A percentile compares a stretch with the other conserved stretches of the same genome.
Conservation (phyloP, 495 filamentous ascomycete genomes). For the Trichoderma virens region DNA sequence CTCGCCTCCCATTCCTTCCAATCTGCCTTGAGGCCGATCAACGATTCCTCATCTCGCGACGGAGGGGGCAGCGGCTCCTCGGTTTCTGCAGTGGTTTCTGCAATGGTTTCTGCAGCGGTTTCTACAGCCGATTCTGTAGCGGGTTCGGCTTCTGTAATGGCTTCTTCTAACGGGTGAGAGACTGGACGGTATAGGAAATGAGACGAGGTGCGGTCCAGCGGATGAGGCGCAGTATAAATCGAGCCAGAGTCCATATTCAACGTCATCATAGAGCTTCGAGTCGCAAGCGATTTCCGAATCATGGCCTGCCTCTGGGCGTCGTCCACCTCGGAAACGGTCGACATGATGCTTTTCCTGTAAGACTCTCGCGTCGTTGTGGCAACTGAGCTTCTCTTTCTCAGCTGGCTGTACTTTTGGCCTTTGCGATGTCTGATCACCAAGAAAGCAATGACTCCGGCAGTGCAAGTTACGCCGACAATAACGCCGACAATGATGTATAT, state of each 20-base stretch:
- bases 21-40: conserved; percentile 14
- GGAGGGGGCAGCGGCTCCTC: background rate
- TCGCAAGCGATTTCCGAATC: conserved; percentile 41
- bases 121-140: background rate
- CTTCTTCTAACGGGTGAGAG: no score
- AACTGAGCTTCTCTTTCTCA: background rate
- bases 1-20: conserved; percentile 28
- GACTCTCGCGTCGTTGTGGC: background rate
- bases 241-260: background rate
- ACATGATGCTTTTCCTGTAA: conserved; percentile 3
- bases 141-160: no score
- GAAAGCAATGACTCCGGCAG: background rate
- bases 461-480: background rate
- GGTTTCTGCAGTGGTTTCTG: conserved; percentile 2
- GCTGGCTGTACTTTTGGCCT: background rate
- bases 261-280: conserved; percentile 22
- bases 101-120: background rate
- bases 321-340: conserved; percentile 19
- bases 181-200: no score
- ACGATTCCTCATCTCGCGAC: conserved; percentile 12
- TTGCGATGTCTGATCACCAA: background rate
- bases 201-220: background rate
- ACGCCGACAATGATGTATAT: conserved; percentile 4
- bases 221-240: background rate
- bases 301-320: conserved; percentile 33